Evolutionary conservation across 2,329 filamentous ascomycete species (phyloP), one percentile per base, ranked within the genome.

Genomic region (Aspergillus neotritici): DNA sequence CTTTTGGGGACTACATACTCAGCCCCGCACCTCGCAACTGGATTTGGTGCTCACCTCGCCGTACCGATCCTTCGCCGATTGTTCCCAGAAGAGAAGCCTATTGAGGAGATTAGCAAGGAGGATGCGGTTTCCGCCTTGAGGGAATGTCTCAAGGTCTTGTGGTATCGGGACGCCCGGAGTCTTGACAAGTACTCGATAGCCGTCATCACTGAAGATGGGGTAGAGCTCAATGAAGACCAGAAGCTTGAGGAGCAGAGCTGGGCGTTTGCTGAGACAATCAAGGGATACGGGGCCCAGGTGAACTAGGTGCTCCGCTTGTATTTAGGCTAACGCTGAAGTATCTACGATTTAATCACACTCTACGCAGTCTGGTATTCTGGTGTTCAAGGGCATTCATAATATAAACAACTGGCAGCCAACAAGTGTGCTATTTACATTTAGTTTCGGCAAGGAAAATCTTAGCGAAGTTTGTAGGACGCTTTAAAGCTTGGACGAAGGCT

Each of bases 71-170:
- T 98, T 75, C 83, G 93, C 59, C 81, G 80, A 58, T 72, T 85
- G 58, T 87, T 88, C 49, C 87, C 88, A 16, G 88, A 95, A 57
- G 93, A 97, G 68, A 84, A 80, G 57, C 74, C 86, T 33, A 82
- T 86, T 29, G 75, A 80, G 57, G 74, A 80, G 47, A 75, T 97
- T 52, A 82, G 75, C 32, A 79, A 81, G 64, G 90, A 96, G 59
- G 69, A 86, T 64, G 93, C 93, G 37, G 75, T 96, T 48, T 74
- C 84, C 46, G 79, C 88, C 32, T 72, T 98, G 63, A 86, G 86
- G 74, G 86, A 95, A 72, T 95, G 89, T 70, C 90, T 98, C 87
- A 97, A 97, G 79, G 91, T 97, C 41, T 77, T 98, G 48, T 98
- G 87, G 75, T 98, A 98, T 76, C 81, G 93, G 59, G 93, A 98